phyloP scores from a whole-genome alignment of 2,329 filamentous ascomycete genomes.

The Fusarium secorum region DNA sequence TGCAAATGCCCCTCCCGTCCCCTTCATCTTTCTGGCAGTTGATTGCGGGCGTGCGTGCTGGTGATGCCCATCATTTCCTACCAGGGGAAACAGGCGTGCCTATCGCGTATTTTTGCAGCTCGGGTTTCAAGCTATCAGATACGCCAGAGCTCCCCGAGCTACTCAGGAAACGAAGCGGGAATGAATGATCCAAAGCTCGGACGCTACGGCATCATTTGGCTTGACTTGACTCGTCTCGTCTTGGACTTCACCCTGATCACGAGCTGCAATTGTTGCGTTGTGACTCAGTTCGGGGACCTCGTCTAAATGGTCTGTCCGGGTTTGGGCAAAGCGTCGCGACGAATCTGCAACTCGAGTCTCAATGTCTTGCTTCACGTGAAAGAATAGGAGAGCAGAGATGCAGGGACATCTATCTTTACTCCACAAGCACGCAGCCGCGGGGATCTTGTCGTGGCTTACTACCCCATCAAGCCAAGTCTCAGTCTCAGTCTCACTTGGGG shows the following conservation, averaged over 20 bases:
- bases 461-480: neutral
- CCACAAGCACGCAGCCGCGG: constrained; percentile 14
- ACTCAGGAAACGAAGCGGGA: constrained; percentile 21
- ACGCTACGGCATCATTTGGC: neutral
- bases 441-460: constrained; percentile 14
- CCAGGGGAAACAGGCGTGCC: constrained; percentile 6
- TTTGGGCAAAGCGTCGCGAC: neutral
- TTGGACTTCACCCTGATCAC: neutral
- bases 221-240: neutral
- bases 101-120: neutral
- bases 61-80: constrained; percentile 16
- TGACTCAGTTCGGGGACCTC: neutral
- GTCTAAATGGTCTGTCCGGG: constrained; percentile 1
- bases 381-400: constrained; percentile 11
- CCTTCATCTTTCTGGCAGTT: constrained; percentile 29
- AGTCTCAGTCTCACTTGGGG: neutral
- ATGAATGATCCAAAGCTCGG: constrained; percentile 13
- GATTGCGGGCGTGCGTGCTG: constrained; percentile 10
- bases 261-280: neutral
- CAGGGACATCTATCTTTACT: constrained; percentile 4
- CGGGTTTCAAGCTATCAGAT: constrained; percentile 6
- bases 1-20: constrained; percentile 25
- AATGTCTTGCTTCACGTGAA: constrained; percentile 24
- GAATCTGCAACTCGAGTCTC: neutral
- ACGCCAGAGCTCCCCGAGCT: constrained; percentile 11